These are phyloP conservation scores for Ceriops decandra DNA, from an alignment of 345 rosid species.

Conservation along the genomic window DNA sequence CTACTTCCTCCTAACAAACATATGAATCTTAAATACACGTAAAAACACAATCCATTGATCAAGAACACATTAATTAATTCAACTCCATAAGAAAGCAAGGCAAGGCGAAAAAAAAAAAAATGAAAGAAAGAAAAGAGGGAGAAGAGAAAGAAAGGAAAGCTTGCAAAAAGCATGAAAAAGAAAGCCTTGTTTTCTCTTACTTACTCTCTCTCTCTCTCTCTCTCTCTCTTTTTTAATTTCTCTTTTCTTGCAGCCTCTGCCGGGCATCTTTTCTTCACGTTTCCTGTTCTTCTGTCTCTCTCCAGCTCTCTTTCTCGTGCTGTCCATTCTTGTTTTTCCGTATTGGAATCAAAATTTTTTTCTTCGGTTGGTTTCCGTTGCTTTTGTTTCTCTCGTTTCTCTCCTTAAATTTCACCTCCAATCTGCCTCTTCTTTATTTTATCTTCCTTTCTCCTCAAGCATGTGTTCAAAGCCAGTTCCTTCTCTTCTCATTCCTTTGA, in stretches of 20 bases:
- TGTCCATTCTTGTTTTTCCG: conserved; percentile 17
- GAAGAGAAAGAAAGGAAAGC: conserved; percentile 3
- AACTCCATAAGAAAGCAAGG: background rate
- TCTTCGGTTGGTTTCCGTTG: conserved; percentile 4
- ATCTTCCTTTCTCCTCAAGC: conserved; percentile 21
- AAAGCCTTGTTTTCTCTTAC: conserved; percentile 7
- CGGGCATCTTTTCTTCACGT: conserved; percentile 55
- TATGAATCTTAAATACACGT: background rate
- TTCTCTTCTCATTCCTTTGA: conserved; percentile 20
- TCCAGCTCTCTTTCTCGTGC: background rate
- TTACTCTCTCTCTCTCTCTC: background rate
- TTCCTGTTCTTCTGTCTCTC: conserved; percentile 19
- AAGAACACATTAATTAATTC: conserved; percentile 6
- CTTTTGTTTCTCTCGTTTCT: conserved; percentile 19
- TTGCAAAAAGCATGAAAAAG: conserved; percentile 47
- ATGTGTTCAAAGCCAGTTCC: conserved; percentile 31
- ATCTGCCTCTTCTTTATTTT: conserved; percentile 19
- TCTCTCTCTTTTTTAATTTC: background rate
- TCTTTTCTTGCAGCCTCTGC: conserved; percentile 49
- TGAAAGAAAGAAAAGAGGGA: background rate
- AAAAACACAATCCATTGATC: background rate
- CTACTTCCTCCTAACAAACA: background rate
- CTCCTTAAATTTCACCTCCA: conserved; percentile 7
- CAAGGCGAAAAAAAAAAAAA: background rate
- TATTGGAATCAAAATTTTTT: conserved; percentile 30